Evolutionary conservation across 352 stramenopile genomes (phyloP).

Genomic region (Globisporangium cederbergense): DNA sequence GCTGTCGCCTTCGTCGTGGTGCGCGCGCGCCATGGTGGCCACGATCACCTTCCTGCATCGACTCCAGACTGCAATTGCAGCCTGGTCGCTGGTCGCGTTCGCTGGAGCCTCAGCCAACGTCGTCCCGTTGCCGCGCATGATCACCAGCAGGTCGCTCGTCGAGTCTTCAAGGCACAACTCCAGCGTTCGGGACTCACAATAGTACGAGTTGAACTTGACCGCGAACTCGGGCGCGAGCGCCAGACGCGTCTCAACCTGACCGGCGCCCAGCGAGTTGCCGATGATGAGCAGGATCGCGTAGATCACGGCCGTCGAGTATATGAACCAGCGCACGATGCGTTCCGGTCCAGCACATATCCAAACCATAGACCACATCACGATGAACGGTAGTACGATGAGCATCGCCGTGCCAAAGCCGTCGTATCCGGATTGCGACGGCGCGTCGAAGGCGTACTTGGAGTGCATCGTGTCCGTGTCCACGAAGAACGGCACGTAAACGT

Average conservation of each 20-base stretch:
- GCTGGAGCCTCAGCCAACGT: background rate
- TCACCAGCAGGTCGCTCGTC: background rate
- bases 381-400: background rate
- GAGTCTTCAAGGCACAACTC: background rate
- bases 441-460: slow-evolving; percentile 8
- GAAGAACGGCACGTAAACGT: slow-evolving; percentile 1
- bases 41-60: background rate
- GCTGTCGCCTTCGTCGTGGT: background rate
- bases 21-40: background rate
- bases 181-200: slow-evolving; percentile 8
- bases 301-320: background rate
- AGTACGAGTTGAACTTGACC: slow-evolving; percentile 14
- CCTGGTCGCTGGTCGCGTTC: background rate
- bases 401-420: background rate
- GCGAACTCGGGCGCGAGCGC: slow-evolving; percentile 4
- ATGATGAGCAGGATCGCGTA: slow-evolving; percentile 1
- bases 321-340: background rate
- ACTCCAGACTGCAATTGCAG: background rate
- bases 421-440: background rate
- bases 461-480: background rate
- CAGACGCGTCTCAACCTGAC: background rate
- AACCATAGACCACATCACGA: background rate
- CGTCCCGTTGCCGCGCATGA: background rate
- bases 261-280: slow-evolving; percentile 2
- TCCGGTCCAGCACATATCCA: too few relatives aligned